A percentile compares a stretch with the other conserved stretches of the same genome.
Conservation (phyloP, 192 early-diverging fungal species). For the Piromyces finnis region DNA sequence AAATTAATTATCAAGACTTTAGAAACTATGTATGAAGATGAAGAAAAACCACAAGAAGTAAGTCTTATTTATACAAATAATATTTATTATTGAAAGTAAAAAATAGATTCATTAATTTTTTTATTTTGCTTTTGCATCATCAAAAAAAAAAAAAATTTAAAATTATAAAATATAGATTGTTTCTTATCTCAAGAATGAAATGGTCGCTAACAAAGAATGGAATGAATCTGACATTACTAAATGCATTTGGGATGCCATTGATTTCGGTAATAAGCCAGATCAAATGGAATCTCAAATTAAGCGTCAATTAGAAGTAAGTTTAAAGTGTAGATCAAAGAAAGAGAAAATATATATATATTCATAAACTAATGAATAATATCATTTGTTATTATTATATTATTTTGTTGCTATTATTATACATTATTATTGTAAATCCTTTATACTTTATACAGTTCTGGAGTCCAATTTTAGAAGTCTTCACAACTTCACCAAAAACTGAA, state of each 20-base stretch:
- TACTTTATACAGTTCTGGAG: slow-evolving; percentile 33
- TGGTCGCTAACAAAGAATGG: slow-evolving; percentile 43
- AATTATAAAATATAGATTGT: slow-evolving; percentile 19
- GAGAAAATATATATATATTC: slow-evolving; percentile 1
- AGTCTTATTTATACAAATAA: not conserved
- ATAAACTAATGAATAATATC: not conserved
- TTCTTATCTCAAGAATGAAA: slow-evolving; percentile 40
- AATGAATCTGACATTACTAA: slow-evolving; percentile 53
- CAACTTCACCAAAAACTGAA: slow-evolving; percentile 65
- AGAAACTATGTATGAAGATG: slow-evolving; percentile 37
- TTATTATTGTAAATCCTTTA: too few relatives aligned
- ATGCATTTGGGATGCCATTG: slow-evolving; percentile 70
- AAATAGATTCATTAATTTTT: too few relatives aligned
- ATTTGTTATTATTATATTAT: too few relatives aligned
- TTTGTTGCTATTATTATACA: too few relatives aligned
- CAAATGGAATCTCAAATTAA: slow-evolving; percentile 61
- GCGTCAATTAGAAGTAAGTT: slow-evolving; percentile 32
- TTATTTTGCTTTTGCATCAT: too few relatives aligned
- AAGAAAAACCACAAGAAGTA: slow-evolving; percentile 37
- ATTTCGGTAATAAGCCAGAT: slow-evolving; percentile 62
- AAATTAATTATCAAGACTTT: slow-evolving; percentile 38
- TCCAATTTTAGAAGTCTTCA: slow-evolving; percentile 54
- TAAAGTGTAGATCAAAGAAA: too few relatives aligned
- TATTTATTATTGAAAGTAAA: too few relatives aligned
- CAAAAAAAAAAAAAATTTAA: too few relatives aligned